A percentile compares a stretch with the other conserved stretches of the same genome.
phyloP scores from a whole-genome alignment of 2,329 filamentous ascomycete species.

The Pseudogymnoascus sp. region DNA sequence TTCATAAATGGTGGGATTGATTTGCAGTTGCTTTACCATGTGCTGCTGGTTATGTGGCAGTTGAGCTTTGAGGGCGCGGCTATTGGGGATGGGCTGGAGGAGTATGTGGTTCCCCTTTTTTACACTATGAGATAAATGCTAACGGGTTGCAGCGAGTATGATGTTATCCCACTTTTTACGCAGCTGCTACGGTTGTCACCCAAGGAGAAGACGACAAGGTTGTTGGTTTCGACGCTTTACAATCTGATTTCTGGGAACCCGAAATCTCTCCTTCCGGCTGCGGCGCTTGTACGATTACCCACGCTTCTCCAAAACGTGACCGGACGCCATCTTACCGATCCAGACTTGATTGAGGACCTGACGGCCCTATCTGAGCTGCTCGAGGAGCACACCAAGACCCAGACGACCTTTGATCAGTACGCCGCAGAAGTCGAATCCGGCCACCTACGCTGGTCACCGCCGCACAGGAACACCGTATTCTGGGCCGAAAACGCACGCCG shows the following conservation, averaged over 20 bases:
- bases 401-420: conserved; percentile 41
- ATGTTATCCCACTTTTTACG: conserved; percentile 86
- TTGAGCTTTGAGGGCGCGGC: conserved; percentile 83
- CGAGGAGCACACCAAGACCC: conserved; percentile 60
- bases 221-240: conserved; percentile 79
- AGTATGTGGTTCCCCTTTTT: conserved; percentile 45
- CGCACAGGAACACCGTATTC: conserved; percentile 61
- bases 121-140: conserved; percentile 17
- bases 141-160: conserved; percentile 64
- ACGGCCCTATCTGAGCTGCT: conserved; percentile 53
- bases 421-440: conserved; percentile 60
- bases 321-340: conserved; percentile 54
- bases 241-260: conserved; percentile 69
- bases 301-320: conserved; percentile 54
- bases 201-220: conserved; percentile 94
- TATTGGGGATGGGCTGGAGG: conserved; percentile 68
- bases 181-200: conserved; percentile 85
- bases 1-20: conserved; percentile 73
- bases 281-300: conserved; percentile 76
- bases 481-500: conserved; percentile 65
- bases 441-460: conserved; percentile 67
- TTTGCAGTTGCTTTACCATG: conserved; percentile 87
- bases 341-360: conserved; percentile 56
- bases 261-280: conserved; percentile 70
- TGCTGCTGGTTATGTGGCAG: conserved; percentile 91